These are phyloP conservation scores for Talaromyces sp. DNA, from an alignment of 2,329 filamentous ascomycete genomes.

Conservation along the genomic window DNA sequence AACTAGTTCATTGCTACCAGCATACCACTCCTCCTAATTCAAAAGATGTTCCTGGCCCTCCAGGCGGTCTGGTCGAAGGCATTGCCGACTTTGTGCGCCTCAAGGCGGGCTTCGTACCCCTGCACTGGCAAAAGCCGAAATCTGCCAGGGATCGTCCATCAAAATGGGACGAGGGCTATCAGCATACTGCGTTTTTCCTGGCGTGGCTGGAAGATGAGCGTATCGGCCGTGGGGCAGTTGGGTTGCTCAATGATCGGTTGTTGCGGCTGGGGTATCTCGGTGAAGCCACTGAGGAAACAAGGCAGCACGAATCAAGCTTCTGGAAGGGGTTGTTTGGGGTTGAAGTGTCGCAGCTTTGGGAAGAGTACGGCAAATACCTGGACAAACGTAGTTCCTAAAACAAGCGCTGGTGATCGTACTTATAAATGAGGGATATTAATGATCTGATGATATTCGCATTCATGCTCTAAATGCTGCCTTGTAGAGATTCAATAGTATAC, in stretches of 20 bases:
- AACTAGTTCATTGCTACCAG: conserved; percentile 94
- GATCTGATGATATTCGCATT: background rate
- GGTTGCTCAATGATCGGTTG: conserved; percentile 40
- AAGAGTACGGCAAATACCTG: conserved; percentile 60
- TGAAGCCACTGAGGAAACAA: conserved; percentile 12
- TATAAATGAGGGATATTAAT: background rate
- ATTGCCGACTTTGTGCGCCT: conserved; percentile 91
- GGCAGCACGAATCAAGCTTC: conserved; percentile 19
- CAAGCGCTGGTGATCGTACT: background rate
- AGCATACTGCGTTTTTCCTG: conserved; percentile 86
- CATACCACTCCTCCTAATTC: conserved; percentile 57
- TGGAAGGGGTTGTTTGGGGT: conserved; percentile 56
- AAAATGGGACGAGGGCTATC: conserved; percentile 85
- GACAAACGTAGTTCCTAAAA: conserved; percentile 21
- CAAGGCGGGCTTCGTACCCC: conserved; percentile 65
- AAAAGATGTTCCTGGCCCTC: conserved; percentile 35
- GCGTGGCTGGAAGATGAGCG: conserved; percentile 75
- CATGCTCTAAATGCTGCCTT: background rate
- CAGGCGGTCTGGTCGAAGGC: conserved; percentile 80
- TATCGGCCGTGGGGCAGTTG: conserved; percentile 64
- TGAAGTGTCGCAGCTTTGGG: conserved; percentile 67
- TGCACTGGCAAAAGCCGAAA: conserved; percentile 68
- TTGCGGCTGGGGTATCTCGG: conserved; percentile 32
- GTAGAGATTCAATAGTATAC: conserved; percentile 26
- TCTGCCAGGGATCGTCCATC: conserved; percentile 45